Evolutionary conservation across 2,329 filamentous ascomycete species (phyloP).

Genomic region (Knufia fluminis): DNA sequence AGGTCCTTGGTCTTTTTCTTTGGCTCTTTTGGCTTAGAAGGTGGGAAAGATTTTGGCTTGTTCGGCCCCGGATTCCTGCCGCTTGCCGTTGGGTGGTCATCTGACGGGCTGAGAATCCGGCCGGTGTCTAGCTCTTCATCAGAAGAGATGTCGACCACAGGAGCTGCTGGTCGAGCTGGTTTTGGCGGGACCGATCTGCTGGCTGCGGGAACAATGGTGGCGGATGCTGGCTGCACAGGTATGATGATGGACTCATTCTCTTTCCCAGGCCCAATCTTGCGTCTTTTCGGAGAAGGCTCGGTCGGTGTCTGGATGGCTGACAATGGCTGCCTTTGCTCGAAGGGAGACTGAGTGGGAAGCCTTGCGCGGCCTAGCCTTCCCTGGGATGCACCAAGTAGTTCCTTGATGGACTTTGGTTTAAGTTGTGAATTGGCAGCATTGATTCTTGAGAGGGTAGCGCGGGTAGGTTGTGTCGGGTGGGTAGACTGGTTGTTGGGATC

Average conservation of each 20-base stretch:
- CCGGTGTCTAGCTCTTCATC: slow-evolving; percentile 13
- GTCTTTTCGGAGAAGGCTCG: slow-evolving; percentile 30
- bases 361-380: slow-evolving; percentile 54
- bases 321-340: slow-evolving; percentile 44
- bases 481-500: slow-evolving; percentile 27
- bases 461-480: slow-evolving; percentile 35
- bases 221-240: background rate
- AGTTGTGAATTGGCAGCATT: slow-evolving; percentile 31
- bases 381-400: slow-evolving; percentile 56
- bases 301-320: slow-evolving; percentile 8
- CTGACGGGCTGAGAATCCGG: background rate
- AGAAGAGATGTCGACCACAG: slow-evolving; percentile 16
- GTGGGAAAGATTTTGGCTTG: background rate
- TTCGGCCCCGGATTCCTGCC: no score
- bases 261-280: slow-evolving; percentile 21
- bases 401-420: slow-evolving; percentile 51
- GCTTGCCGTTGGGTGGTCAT: no score
- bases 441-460: slow-evolving; percentile 17
- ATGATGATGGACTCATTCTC: slow-evolving; percentile 9
- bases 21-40: background rate
- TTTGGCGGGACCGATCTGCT: no score
- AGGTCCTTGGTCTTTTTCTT: background rate
- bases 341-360: slow-evolving; percentile 53
- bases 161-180: background rate
- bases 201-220: background rate